Base-by-base conservation (phyloP, 768 basidiomycete genomes). In the Suillus tomentosus region DNA sequence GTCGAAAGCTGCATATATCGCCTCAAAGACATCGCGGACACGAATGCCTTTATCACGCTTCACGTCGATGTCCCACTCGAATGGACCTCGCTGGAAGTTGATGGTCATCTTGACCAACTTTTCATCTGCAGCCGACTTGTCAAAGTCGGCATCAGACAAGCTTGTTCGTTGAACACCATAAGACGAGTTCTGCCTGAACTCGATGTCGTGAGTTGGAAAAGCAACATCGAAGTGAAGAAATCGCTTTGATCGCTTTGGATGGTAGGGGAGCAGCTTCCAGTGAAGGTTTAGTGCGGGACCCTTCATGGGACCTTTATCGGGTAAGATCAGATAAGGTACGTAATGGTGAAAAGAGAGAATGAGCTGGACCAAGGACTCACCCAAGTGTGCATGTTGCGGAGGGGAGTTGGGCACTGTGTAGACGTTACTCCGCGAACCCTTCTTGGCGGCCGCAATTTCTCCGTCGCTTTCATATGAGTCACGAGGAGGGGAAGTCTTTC, bases 11-110 rank as follows among this genome's bases (percentile, higher is more conserved):
- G 82, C 79, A 69, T 85, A 81, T 34, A 90, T 87, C 11, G 81
- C 83, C 61, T 81, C 72, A 69, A 88, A 87, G 40, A 90, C 80
- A 60, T 90, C 87, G 27, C 83, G 78, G 68, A 85, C 83, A 15
- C 81, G 75, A 62, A 89, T 77, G 14, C 82, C 82, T 48, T 72
- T 72, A 24, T 74, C 58, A 43, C 81, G 78, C 56, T 79, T 77
- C 63, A 86, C 79, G 61, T 79, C 66, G 45, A 86, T 74, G 6
- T 74, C 75, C 79, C 79, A 80, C 42, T 70, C 70, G 42, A 78
- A 67, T 78, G 78, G 43, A 70, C 71, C n/a, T 64, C 55, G 64
- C 34, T 73, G 72, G 65, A 83, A 83, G 22, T 74, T 65, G 70
- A 88, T 82, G 64, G 76, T 72, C 79, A 87, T 86, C 63, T 85